A percentile compares a stretch with the other conserved stretches of the same genome.
phyloP scores from a whole-genome alignment of 768 basidiomycete species.

The Lactifluus piperatus region DNA sequence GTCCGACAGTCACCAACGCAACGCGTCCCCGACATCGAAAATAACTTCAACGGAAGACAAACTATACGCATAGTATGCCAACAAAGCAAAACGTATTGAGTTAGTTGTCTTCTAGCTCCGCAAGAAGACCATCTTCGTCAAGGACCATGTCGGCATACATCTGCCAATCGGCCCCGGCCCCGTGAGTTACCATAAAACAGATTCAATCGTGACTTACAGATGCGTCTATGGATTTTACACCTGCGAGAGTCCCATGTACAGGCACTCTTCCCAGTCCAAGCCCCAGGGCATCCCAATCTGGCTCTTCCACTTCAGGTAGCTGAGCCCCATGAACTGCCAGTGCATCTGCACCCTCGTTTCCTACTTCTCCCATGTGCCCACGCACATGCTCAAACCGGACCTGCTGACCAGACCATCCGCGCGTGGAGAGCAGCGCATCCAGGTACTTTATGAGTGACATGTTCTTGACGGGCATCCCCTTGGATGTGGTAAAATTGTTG shows the following conservation, averaged over 20 bases:
- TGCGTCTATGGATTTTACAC: not conserved
- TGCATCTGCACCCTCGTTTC: slow-evolving; percentile 83
- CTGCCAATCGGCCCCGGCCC: not conserved
- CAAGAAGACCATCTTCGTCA: slow-evolving; percentile 1
- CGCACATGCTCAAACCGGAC: slow-evolving; percentile 64
- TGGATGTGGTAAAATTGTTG: slow-evolving; percentile 41
- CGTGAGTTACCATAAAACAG: not conserved
- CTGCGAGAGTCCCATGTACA: not conserved
- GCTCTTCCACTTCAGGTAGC: slow-evolving; percentile 36
- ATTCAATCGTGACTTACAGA: not conserved
- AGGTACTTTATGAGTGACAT: slow-evolving; percentile 61
- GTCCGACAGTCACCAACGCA: no score
- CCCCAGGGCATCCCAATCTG: slow-evolving; percentile 44
- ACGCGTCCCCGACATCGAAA: no score
- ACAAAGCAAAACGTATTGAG: not conserved
- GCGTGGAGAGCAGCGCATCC: slow-evolving; percentile 46
- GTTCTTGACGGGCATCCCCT: slow-evolving; percentile 63
- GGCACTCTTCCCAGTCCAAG: not conserved
- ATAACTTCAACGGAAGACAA: no score
- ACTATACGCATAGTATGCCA: not conserved
- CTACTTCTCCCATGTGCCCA: slow-evolving; percentile 67
- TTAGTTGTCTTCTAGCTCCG: slow-evolving; percentile 5
- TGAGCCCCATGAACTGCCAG: slow-evolving; percentile 55
- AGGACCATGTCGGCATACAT: slow-evolving; percentile 15
- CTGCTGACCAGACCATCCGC: slow-evolving; percentile 41